Conservation (phyloP, 768 basidiomycete genomes). For the Mycena galopus region DNA sequence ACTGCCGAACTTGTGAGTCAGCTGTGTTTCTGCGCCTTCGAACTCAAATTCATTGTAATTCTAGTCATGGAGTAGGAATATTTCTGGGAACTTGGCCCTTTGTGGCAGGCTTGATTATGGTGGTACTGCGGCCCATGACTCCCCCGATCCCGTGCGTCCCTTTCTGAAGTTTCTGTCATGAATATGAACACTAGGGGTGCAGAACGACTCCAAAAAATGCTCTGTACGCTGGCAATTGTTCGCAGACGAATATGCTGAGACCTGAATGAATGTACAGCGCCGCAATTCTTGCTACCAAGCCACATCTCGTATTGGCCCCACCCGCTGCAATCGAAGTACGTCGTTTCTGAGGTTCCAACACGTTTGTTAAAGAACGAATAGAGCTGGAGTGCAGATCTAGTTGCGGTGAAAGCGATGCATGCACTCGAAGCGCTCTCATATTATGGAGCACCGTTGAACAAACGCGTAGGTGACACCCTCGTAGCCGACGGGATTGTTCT, state of each 20-base stretch:
- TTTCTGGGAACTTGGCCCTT: conserved; percentile 9
- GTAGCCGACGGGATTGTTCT: conserved; percentile 9
- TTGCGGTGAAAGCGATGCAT: conserved; percentile 9
- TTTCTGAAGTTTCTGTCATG: background rate
- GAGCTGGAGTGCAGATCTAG: conserved; percentile 16
- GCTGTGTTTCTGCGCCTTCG: background rate
- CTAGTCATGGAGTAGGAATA: conserved; percentile 22
- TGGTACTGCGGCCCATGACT: background rate
- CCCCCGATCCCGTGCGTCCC: conserved; percentile 2
- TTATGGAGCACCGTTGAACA: conserved; percentile 15
- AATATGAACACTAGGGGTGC: background rate
- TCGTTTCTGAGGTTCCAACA: too few relatives aligned
- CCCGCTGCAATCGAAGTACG: conserved; percentile 18
- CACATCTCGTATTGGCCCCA: background rate
- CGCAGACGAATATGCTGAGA: too few relatives aligned
- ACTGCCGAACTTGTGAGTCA: conserved; percentile 9
- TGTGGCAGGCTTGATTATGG: background rate
- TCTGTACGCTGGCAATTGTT: background rate
- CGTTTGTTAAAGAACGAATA: background rate
- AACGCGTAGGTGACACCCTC: conserved; percentile 23
- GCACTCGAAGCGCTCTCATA: conserved; percentile 7
- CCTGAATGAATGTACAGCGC: background rate
- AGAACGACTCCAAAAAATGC: conserved; percentile 17
- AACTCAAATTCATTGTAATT: too few relatives aligned
- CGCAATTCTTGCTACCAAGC: conserved; percentile 3